Evolutionary conservation across 768 basidiomycete species (phyloP), one percentile per base, ranked within the genome.

Genomic region (Russula sp.): DNA sequence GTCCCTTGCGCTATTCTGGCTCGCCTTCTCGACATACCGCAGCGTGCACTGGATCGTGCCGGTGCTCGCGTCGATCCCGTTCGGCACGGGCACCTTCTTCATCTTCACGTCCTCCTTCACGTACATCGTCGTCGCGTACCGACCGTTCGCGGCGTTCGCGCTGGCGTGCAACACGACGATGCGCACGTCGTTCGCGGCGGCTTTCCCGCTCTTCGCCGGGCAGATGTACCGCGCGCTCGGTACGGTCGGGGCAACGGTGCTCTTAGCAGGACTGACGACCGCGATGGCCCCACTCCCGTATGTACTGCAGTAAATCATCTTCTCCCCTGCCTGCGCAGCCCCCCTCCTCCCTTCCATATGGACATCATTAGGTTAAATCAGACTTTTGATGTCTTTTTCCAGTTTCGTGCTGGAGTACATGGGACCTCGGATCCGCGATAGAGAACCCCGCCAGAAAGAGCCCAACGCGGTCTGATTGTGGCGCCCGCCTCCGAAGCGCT

Each of bases 51-150:
- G 79, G 80, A 78, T 78, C 59, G 76, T 74, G 7, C 79, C 79
- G 16, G 76, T 82, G 65, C 69, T 82, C 60, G 76, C 73, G 3
- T 77, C 79, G 0, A 63, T 75, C 5, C 80, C 77, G 5, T 81
- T 84, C 64, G 82, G 83, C 27, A 75, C 80, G 1, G 88, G 86
- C 4, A 73, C 81, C 49, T 75, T 78, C 68, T 89, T 82, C 66
- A 82, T 84, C 47, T 92, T 87, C 74, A 84, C 85, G 0, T 81
- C 82, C 8, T 83, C 83, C 4, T 89, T 88, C 73, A 86, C 79
- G 71, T 83, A 79, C 69, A 75, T 82, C 54, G 82, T 82, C 20
- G 76, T 77, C 20, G 78, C 80, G 11, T 81, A 80, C 67, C 76
- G 80, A 13, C 79, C 80, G 2, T 74, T 80, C 42, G 80, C 82